Percentiles rank a stretch among this genome's conserved stretches.
phyloP scores from a whole-genome alignment of 164 flowering plant species.

The Annona cherimola region DNA sequence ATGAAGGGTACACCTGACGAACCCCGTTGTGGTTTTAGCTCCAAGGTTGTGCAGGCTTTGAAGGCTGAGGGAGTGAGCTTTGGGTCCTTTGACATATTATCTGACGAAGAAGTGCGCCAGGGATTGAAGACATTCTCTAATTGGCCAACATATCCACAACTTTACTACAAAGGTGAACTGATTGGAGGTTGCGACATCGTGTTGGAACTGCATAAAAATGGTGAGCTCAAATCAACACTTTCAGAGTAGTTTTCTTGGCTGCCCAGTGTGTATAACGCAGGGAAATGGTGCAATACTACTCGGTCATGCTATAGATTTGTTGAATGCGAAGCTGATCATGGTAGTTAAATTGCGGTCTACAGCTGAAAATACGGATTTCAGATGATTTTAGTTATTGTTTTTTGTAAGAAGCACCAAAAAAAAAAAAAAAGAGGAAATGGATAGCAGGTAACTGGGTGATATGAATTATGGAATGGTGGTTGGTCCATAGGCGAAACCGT shows the following conservation, averaged over 20 bases:
- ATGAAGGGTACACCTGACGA: conserved; percentile 95
- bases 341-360: neutral
- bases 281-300: neutral
- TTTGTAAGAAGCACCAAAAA: no score
- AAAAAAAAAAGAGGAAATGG: no score
- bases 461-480: no score
- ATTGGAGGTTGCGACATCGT: conserved; percentile 92
- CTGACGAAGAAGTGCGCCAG: conserved; percentile 80
- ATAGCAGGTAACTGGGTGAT: no score
- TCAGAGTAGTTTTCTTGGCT: conserved; percentile 38
- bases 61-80: conserved; percentile 63
- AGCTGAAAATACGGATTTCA: no score
- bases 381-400: no score
- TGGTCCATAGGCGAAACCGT: no score
- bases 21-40: conserved; percentile 90
- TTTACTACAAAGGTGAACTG: conserved; percentile 87
- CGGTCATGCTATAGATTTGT: neutral
- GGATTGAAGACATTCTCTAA: conserved; percentile 79
- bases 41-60: conserved; percentile 78
- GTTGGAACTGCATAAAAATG: conserved; percentile 56
- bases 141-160: conserved; percentile 95
- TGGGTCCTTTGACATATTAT: conserved; percentile 75
- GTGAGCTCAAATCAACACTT: conserved; percentile 76
- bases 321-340: neutral
- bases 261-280: neutral